Conservation (phyloP, 2,329 filamentous ascomycete genomes). For the Boeremia lycopersici region DNA sequence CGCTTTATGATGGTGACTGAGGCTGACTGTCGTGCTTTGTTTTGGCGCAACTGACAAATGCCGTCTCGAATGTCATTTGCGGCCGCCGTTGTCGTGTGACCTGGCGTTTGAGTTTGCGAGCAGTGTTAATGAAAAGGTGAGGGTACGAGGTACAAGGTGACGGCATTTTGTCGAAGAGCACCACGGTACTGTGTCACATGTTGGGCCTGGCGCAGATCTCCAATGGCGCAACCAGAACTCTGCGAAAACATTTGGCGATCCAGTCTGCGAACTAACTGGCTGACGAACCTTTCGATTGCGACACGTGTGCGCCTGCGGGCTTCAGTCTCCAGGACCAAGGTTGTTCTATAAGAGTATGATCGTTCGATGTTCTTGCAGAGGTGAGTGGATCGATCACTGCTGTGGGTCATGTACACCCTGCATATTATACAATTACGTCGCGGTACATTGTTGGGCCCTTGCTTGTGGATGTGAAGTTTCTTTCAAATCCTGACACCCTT, state of each 20-base stretch:
- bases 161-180: background rate
- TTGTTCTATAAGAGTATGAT: background rate
- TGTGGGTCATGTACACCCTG: background rate
- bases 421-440: background rate
- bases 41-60: background rate
- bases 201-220: background rate
- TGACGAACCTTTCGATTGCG: background rate
- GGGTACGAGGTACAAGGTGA: background rate
- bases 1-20: background rate
- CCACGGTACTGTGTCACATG: background rate
- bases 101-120: background rate
- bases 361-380: background rate
- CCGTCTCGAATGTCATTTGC: background rate
- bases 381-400: background rate
- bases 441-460: background rate
- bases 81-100: background rate
- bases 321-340: background rate
- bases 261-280: background rate
- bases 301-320: background rate
- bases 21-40: background rate
- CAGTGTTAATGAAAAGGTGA: background rate
- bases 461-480: background rate
- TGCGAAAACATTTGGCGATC: background rate
- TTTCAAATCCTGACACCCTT: slow-evolving; percentile 79
- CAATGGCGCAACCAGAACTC: background rate